A percentile compares a stretch with the other conserved stretches of the same genome.
Evolutionary conservation across 2,329 filamentous ascomycete genomes (phyloP).

Genomic region (Macrophomina phaseolina): DNA sequence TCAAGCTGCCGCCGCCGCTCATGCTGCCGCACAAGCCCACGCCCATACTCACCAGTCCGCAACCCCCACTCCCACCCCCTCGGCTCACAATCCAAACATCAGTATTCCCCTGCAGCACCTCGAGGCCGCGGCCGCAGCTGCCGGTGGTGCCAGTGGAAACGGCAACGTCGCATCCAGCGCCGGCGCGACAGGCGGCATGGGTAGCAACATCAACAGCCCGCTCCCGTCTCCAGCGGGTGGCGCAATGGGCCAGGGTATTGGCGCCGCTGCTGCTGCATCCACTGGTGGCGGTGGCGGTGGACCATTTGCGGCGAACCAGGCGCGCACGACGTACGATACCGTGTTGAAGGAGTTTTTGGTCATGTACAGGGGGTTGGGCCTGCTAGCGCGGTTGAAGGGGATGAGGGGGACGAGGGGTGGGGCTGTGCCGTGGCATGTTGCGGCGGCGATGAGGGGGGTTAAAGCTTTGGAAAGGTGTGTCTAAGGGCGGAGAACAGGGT

Average conservation of each 20-base stretch:
- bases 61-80: not conserved
- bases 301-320: constrained; percentile 23
- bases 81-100: constrained; percentile 21
- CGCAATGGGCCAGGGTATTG: constrained; percentile 41
- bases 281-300: not conserved
- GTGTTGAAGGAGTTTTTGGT: constrained; percentile 73
- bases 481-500: not conserved
- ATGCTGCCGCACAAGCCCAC: not conserved
- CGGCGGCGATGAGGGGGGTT: constrained; percentile 71
- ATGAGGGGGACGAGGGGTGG: constrained; percentile 62
- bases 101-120: constrained; percentile 26
- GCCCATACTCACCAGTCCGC: not conserved
- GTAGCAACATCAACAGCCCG: constrained; percentile 27
- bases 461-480: constrained; percentile 57
- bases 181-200: constrained; percentile 14
- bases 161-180: not conserved
- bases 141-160: not conserved
- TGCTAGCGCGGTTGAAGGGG: constrained; percentile 70
- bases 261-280: not conserved
- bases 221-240: constrained; percentile 28
- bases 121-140: constrained; percentile 33
- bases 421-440: constrained; percentile 79
- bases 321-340: constrained; percentile 56
- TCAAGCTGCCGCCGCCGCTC: not conserved
- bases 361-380: constrained; percentile 71